These are phyloP conservation scores for Erysimum cheiri DNA, from an alignment of 441 rosid species.

Conservation along the genomic window DNA sequence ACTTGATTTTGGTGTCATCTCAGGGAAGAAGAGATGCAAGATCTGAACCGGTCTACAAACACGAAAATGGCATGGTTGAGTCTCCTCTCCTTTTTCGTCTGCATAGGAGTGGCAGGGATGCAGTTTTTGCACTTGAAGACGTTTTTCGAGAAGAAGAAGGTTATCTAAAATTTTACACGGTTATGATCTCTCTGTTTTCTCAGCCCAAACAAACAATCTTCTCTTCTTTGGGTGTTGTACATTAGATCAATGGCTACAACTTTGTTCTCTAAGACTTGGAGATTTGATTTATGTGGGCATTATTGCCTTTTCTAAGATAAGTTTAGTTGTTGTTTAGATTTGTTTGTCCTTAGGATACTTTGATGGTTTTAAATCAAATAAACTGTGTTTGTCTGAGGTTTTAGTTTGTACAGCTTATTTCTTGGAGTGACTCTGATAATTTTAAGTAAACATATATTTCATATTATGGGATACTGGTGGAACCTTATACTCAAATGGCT, in stretches of 20 bases:
- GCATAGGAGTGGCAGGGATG: constrained; percentile 75
- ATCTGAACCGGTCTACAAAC: constrained; percentile 58
- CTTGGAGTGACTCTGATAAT: background rate
- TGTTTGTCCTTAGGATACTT: constrained; percentile 11
- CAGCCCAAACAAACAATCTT: constrained; percentile 2
- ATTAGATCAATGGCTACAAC: constrained; percentile 31
- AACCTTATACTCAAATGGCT: no score
- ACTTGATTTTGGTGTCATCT: background rate
- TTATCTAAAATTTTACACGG: constrained; percentile 48
- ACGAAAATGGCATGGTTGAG: constrained; percentile 70
- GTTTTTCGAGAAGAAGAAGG: constrained; percentile 79
- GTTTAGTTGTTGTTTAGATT: constrained; percentile 5
- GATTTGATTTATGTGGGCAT: constrained; percentile 7
- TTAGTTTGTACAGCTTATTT: background rate
- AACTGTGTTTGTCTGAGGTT: constrained; percentile 4
- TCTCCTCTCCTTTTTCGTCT: constrained; percentile 60
- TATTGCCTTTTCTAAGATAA: background rate
- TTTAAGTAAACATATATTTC: no score
- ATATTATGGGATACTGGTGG: no score
- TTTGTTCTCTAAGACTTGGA: constrained; percentile 18
- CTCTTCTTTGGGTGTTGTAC: constrained; percentile 36
- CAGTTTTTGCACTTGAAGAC: constrained; percentile 75
- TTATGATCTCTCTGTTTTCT: background rate
- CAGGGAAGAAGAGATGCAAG: constrained; percentile 83
- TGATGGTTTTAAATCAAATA: background rate